Base-by-base conservation (phyloP, 129 eudicot species). In the Ambrosia trifida region DNA sequence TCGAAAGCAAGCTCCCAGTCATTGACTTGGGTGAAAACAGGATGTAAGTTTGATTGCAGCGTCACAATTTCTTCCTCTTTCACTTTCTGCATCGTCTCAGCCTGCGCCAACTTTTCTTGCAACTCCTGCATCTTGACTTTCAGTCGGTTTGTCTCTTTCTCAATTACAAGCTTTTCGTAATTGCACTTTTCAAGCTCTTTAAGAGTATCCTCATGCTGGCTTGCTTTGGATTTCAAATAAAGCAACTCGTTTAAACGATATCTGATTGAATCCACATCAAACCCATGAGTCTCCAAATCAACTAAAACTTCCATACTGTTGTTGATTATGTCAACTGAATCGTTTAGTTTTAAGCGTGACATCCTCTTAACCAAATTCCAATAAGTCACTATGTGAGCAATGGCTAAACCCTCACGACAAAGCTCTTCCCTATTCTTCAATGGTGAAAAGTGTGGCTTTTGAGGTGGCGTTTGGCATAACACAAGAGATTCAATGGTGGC, bases 361-460 rank as follows among this genome's bases (percentile, higher is more conserved):
- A 59, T 14, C 59, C 18, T 56, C 13, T 62, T 72, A 44, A 68
- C 64, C 45, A 72, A 8, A 24, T 36, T 77, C 4, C 54, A 66
- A 33, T 45, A 82, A 17, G 69, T 77, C 28, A 82, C 59, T 69
- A 77, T 67, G 49, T 64, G 65, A 7, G 64, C 76, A 31, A 82
- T 53, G 11, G 85, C 85, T 46, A 72, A 60, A 44, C 85, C 85
- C 80, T 82, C 85, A 0, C 85, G 82, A 11, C 0, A 20, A 56
- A 66, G 75, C 57, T 76, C 81, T 1, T 64, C 36, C 16, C 56
- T 46, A 7, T 66, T 44, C 19, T 4, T 0, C 45, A 81, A 44
- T 0, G 66, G 66, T 30, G 67, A 66, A 24, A 81, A 81, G 44
- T 81, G 85, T 58, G 85, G 85, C 68, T 51, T 76, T 66, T 67